Evolutionary conservation across 805 yeast genomes (phyloP).

Genomic region (Starmerella stellata): DNA sequence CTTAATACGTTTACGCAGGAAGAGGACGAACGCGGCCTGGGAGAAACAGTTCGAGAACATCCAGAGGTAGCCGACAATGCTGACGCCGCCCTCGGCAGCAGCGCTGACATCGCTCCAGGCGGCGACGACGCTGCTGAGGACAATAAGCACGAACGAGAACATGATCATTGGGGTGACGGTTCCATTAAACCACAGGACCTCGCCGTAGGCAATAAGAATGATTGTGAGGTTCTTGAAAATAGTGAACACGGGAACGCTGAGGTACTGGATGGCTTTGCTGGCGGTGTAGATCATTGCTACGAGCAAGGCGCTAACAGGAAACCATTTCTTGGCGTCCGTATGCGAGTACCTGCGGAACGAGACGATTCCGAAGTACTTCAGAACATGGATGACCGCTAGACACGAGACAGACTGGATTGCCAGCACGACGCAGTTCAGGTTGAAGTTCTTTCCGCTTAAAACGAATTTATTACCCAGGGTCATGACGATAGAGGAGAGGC

Average conservation of each 20-base stretch:
- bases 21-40: slow-evolving; percentile 79
- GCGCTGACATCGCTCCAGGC: slow-evolving; percentile 60
- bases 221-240: slow-evolving; percentile 95
- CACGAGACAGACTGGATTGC: slow-evolving; percentile 83
- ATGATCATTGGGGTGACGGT: slow-evolving; percentile 75
- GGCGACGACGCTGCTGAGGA: slow-evolving; percentile 87
- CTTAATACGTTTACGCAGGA: slow-evolving; percentile 96
- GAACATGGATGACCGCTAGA: slow-evolving; percentile 47
- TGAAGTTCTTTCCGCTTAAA: slow-evolving; percentile 57
- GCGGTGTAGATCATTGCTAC: slow-evolving; percentile 93
- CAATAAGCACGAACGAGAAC: slow-evolving; percentile 79
- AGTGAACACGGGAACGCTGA: slow-evolving; percentile 90
- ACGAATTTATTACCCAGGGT: slow-evolving; percentile 94
- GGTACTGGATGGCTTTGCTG: slow-evolving; percentile 80
- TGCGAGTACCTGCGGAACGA: slow-evolving; percentile 71
- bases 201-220: slow-evolving; percentile 94
- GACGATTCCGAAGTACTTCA: slow-evolving; percentile 59
- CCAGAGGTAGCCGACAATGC: slow-evolving; percentile 69
- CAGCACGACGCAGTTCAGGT: slow-evolving; percentile 72
- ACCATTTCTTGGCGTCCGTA: slow-evolving; percentile 83
- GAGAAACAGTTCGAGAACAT: slow-evolving; percentile 89
- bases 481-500: slow-evolving; percentile 89
- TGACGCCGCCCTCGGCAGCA: slow-evolving; percentile 17
- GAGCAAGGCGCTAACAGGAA: slow-evolving; percentile 76
- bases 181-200: slow-evolving; percentile 93